These are phyloP conservation scores for Rhododendron vialii DNA, from an alignment of 148 eudicot genomes.

Conservation along the genomic window DNA sequence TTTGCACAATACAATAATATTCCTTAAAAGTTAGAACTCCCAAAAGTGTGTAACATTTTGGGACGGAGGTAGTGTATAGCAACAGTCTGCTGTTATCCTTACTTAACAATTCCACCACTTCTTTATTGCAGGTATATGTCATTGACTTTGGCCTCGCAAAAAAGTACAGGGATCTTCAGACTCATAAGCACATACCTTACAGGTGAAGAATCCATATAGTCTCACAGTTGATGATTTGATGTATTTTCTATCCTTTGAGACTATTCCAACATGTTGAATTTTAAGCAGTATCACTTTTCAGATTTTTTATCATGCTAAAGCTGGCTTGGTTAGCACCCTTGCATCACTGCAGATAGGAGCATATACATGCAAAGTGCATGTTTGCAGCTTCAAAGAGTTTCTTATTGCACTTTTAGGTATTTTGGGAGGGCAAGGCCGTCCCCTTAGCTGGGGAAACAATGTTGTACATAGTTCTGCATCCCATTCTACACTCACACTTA, in stretches of 20 bases:
- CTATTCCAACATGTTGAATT: not conserved
- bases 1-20: too few relatives aligned
- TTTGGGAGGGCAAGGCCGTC: not conserved
- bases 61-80: not conserved
- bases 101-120: not conserved
- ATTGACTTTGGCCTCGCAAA: slow-evolving; percentile 95
- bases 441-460: not conserved
- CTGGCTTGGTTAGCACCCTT: not conserved
- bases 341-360: not conserved
- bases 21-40: too few relatives aligned
- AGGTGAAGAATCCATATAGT: slow-evolving; percentile 36
- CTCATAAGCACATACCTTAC: slow-evolving; percentile 96
- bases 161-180: slow-evolving; percentile 91
- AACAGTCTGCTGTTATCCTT: not conserved
- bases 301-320: not conserved
- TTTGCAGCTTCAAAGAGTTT: not conserved
- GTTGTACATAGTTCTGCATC: not conserved
- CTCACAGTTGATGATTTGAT: slow-evolving; percentile 5
- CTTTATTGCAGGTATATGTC: slow-evolving; percentile 56
- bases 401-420: not conserved
- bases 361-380: not conserved
- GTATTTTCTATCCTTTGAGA: not conserved
- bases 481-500: not conserved
- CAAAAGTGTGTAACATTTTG: too few relatives aligned
- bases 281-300: not conserved